Percentiles rank a stretch among this genome's conserved stretches.
Evolutionary conservation across 2,329 filamentous ascomycete species (phyloP).

Genomic region (Acephala macrosclerotiorum): DNA sequence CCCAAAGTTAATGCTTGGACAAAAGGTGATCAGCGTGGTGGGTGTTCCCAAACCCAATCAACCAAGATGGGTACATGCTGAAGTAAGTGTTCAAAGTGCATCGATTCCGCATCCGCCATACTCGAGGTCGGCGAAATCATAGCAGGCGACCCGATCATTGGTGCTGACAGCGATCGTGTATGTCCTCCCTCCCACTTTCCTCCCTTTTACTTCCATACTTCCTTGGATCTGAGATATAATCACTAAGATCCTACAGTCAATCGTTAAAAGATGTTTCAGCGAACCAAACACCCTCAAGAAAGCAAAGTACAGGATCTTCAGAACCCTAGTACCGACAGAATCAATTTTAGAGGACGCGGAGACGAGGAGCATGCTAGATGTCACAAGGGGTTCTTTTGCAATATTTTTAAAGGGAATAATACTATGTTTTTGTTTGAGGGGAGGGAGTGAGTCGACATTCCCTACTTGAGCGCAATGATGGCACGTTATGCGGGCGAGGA

Average conservation of each 20-base stretch:
- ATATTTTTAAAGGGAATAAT: conserved; percentile 6
- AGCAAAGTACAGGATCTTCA: conserved; percentile 16
- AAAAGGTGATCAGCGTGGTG: neutral
- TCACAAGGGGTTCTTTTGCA: conserved; percentile 6
- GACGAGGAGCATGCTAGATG: neutral
- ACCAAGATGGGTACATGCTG: too few relatives aligned
- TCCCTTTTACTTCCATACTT: neutral
- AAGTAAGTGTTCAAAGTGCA: neutral
- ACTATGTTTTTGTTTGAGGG: conserved; percentile 18
- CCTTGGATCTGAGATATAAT: too few relatives aligned
- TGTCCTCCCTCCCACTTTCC: too few relatives aligned
- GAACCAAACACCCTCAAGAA: conserved; percentile 5
- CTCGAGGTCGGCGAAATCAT: neutral
- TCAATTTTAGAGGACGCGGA: neutral
- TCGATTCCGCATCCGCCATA: neutral
- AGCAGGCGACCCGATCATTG: neutral
- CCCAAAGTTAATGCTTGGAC: conserved; percentile 5
- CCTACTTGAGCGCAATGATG: neutral
- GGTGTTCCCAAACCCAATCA: neutral
- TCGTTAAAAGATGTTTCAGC: conserved; percentile 10
- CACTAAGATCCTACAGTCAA: neutral
- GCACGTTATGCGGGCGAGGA: neutral
- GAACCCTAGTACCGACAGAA: conserved; percentile 9
- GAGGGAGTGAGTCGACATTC: conserved; percentile 6
- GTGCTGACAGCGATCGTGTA: conserved; percentile 7